Conservation (phyloP, 2,329 filamentous ascomycete genomes). For the Apiospora sp. region DNA sequence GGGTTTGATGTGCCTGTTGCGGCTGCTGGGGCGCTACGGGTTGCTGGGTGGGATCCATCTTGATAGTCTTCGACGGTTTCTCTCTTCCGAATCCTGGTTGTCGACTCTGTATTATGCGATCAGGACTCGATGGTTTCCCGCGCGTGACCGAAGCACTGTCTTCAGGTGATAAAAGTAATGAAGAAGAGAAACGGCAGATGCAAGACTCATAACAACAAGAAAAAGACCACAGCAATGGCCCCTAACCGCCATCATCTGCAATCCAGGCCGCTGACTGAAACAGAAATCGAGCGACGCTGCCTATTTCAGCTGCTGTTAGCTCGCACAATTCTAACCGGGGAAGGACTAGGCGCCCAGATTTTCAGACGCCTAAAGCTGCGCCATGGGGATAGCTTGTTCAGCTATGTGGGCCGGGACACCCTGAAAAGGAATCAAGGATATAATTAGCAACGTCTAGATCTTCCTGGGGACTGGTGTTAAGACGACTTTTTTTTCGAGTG, state of each 20-base stretch:
- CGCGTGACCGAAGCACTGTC: not conserved
- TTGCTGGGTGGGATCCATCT: conserved; percentile 30
- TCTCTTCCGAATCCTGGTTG: no score
- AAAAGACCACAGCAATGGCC: not conserved
- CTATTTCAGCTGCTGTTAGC: conserved; percentile 7
- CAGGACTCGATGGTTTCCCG: not conserved
- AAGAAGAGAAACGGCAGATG: not conserved
- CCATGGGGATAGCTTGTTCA: not conserved
- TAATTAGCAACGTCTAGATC: not conserved
- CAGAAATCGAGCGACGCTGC: not conserved
- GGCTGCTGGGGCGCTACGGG: conserved; percentile 24
- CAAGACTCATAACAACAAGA: not conserved
- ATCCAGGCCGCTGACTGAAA: not conserved
- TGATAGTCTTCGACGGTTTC: not conserved
- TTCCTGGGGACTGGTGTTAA: not conserved
- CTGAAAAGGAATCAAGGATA: not conserved
- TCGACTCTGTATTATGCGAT: not conserved
- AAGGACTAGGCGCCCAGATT: not conserved
- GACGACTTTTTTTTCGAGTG: not conserved
- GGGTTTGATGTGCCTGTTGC: not conserved
- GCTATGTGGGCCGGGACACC: not conserved
- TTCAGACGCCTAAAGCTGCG: not conserved
- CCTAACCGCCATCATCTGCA: not conserved
- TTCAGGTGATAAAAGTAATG: not conserved
- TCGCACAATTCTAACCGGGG: not conserved